phyloP scores from a whole-genome alignment of 257 asterid species.

The Solanum sejunctum region DNA sequence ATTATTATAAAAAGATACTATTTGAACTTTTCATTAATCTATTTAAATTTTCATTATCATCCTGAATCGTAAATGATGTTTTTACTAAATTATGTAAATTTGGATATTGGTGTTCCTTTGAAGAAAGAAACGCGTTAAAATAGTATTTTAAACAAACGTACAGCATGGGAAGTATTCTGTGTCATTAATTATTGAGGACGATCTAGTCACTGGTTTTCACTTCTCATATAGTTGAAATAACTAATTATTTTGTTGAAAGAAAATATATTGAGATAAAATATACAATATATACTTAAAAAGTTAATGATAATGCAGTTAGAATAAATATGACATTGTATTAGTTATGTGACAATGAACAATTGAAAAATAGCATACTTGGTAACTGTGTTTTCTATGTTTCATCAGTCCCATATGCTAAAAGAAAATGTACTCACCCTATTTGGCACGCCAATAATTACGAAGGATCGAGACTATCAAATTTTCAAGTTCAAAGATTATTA shows the following conservation, averaged over 20 bases:
- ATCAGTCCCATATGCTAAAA: neutral
- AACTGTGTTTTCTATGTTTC: neutral
- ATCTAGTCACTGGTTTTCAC: no score
- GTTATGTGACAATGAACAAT: neutral
- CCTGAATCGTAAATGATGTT: no score
- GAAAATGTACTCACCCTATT: neutral
- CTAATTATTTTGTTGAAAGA: neutral
- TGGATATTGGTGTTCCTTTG: no score
- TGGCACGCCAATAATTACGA: neutral
- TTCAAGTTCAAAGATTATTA: neutral
- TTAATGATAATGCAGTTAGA: neutral
- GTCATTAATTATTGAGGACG: no score
- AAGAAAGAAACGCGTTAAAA: no score
- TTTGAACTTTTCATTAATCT: no score
- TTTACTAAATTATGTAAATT: neutral
- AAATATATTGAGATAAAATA: neutral
- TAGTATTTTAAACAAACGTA: no score
- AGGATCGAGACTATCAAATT: neutral
- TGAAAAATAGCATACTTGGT: neutral
- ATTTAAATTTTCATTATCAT: no score
- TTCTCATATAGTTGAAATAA: neutral
- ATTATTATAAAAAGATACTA: no score
- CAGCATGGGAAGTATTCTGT: no score
- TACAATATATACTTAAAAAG: neutral
- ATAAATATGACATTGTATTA: neutral